Percentiles rank a stretch among this genome's conserved stretches.
Evolutionary conservation across 2,329 filamentous ascomycete species (phyloP).

Genomic region (Scortechinia acanthostroma): DNA sequence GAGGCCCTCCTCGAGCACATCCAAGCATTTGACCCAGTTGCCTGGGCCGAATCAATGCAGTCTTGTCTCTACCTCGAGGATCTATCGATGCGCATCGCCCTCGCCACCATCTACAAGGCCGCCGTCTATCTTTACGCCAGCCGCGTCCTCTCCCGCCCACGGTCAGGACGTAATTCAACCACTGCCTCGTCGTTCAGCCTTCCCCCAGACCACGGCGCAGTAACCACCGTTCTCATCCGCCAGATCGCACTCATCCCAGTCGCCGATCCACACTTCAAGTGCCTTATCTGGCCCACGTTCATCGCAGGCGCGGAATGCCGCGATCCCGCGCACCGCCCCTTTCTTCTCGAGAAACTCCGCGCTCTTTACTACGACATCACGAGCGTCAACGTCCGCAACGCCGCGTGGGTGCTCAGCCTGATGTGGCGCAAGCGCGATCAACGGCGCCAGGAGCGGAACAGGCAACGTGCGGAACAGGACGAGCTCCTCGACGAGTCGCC

Average conservation of each 20-base stretch:
- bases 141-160: slow-evolving; percentile 21
- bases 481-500: too few relatives aligned
- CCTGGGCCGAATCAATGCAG: slow-evolving; percentile 26
- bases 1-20: slow-evolving; percentile 22
- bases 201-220: background rate
- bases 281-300: slow-evolving; percentile 30
- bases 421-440: slow-evolving; percentile 28
- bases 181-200: slow-evolving; percentile 12
- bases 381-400: slow-evolving; percentile 26
- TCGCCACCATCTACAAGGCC: slow-evolving; percentile 28
- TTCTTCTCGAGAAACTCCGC: slow-evolving; percentile 19
- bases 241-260: slow-evolving; percentile 22
- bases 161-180: slow-evolving; percentile 12
- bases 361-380: slow-evolving; percentile 21
- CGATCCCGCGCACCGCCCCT: slow-evolving; percentile 16
- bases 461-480: background rate
- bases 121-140: slow-evolving; percentile 28
- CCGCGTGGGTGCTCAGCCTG: slow-evolving; percentile 24
- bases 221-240: slow-evolving; percentile 15
- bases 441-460: slow-evolving; percentile 10
- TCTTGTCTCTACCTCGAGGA: slow-evolving; percentile 31
- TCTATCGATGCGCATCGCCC: slow-evolving; percentile 34
- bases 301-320: slow-evolving; percentile 29
- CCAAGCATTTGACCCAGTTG: slow-evolving; percentile 22
- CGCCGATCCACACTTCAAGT: slow-evolving; percentile 27